These are phyloP conservation scores for Fusarium miscanthi DNA, from an alignment of 2,329 filamentous ascomycete genomes.

Conservation along the genomic window DNA sequence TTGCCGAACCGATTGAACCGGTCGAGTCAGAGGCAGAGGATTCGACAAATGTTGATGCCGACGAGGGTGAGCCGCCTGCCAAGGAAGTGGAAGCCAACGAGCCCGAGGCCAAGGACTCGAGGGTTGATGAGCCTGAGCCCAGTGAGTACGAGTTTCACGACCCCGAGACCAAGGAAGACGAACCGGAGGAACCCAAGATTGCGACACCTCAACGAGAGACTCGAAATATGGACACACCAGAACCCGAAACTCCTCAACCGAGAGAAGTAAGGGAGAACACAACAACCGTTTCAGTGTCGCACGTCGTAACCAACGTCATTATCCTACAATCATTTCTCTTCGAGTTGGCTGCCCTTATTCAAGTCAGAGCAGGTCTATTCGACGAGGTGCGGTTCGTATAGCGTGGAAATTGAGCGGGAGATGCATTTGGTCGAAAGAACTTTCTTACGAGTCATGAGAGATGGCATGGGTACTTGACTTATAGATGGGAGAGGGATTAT, in stretches of 20 bases:
- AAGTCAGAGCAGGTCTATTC: constrained; percentile 79
- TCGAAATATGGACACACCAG: constrained; percentile 13
- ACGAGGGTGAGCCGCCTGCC: neutral
- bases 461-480: constrained; percentile 30
- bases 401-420: neutral
- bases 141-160: neutral
- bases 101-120: neutral
- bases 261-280: constrained; percentile 35
- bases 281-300: constrained; percentile 74
- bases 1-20: neutral
- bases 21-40: neutral
- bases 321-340: constrained; percentile 84
- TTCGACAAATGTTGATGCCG: neutral
- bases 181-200: neutral
- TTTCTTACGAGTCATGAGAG: constrained; percentile 45
- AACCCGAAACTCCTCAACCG: constrained; percentile 33
- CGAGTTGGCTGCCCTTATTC: constrained; percentile 79
- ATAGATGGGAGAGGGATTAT: constrained; percentile 21
- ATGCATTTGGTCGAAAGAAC: constrained; percentile 19
- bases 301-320: constrained; percentile 82
- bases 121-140: neutral
- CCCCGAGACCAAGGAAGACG: neutral
- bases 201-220: constrained; percentile 26
- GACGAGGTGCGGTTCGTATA: constrained; percentile 75
- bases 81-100: neutral